Evolutionary conservation across 2,329 filamentous ascomycete species (phyloP).

Genomic region (Domatiomyces globalis): DNA sequence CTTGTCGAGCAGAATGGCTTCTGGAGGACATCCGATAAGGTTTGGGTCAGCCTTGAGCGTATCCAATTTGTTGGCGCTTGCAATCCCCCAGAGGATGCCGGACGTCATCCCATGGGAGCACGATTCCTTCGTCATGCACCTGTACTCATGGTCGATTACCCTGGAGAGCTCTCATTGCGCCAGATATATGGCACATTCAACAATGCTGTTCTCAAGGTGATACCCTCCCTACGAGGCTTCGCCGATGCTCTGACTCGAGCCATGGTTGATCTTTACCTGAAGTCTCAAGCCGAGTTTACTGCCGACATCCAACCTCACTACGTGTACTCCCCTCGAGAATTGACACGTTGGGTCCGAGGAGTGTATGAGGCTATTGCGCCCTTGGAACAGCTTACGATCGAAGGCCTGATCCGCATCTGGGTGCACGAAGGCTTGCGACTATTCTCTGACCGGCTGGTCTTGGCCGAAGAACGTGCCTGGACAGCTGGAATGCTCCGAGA

Average conservation of each 20-base stretch:
- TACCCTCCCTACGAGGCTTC: constrained; percentile 88
- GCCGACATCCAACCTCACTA: constrained; percentile 97
- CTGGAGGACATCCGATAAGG: constrained; percentile 95
- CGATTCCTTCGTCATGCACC: constrained; percentile 92
- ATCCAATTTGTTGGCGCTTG: constrained; percentile 99
- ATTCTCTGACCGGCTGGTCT: constrained; percentile 94
- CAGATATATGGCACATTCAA: constrained; percentile 99
- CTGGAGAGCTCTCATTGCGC: constrained; percentile 80
- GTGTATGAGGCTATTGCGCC: constrained; percentile 94
- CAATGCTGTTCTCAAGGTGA: constrained; percentile 86
- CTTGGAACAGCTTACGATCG: constrained; percentile 71
- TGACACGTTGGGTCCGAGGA: constrained; percentile 94
- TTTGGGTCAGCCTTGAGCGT: constrained; percentile 91
- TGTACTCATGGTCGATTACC: constrained; percentile 99
- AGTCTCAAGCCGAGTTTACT: constrained; percentile 89
- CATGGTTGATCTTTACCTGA: constrained; percentile 93
- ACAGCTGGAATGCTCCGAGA: constrained; percentile 76
- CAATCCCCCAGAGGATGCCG: constrained; percentile 94
- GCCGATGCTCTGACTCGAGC: constrained; percentile 85
- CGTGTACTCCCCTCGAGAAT: constrained; percentile 95
- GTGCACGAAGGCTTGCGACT: constrained; percentile 90
- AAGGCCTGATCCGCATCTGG: constrained; percentile 93
- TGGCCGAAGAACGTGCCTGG: constrained; percentile 88
- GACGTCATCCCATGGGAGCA: constrained; percentile 83
- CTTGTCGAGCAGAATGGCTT: constrained; percentile 98